Percentiles rank a stretch among this genome's conserved stretches.
Evolutionary conservation across 345 rosid species (phyloP).

Genomic region (Ceriops zippeliana): DNA sequence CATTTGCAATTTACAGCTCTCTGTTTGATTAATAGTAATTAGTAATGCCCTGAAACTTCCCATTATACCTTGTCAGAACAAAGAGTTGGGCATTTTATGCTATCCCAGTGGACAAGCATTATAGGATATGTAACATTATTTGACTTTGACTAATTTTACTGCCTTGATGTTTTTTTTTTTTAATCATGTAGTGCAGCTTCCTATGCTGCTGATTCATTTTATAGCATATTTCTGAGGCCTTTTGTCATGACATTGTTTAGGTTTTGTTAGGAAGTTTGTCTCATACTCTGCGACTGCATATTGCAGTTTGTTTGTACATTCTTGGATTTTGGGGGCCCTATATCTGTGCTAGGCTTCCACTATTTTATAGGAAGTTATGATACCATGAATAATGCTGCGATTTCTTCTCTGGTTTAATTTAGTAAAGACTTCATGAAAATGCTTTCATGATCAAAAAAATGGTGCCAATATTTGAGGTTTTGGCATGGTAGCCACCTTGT

Average conservation of each 20-base stretch:
- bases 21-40: too few species aligned
- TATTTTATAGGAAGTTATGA: not conserved
- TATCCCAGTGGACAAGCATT: too few species aligned
- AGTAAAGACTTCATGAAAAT: not conserved
- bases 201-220: not conserved
- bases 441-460: not conserved
- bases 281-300: not conserved
- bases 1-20: too few species aligned
- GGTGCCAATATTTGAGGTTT: not conserved
- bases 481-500: not conserved
- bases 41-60: too few species aligned
- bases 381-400: not conserved
- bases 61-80: too few species aligned
- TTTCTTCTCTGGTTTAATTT: not conserved
- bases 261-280: not conserved
- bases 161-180: too few species aligned
- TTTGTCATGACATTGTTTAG: not conserved
- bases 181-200: too few species aligned
- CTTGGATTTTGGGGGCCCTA: not conserved
- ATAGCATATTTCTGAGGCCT: not conserved
- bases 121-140: too few species aligned
- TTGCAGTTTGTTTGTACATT: not conserved
- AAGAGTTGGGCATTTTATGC: too few species aligned
- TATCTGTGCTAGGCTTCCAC: not conserved
- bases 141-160: too few species aligned